Percentiles rank a stretch among this genome's conserved stretches.
Evolutionary conservation across 257 asterid species (phyloP).

Genomic region (Jaltomata sinuosa): DNA sequence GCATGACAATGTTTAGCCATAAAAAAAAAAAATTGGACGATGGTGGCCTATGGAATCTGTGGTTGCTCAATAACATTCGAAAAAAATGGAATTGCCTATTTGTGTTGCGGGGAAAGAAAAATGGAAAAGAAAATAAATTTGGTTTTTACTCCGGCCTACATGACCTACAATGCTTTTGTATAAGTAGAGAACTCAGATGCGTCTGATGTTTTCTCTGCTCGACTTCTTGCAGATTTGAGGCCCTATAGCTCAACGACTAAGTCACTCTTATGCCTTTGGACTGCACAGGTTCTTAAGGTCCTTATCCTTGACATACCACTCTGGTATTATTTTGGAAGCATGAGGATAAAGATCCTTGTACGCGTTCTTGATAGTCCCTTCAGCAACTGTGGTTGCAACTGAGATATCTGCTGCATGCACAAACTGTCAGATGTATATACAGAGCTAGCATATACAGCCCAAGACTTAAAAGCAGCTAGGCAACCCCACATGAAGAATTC

Average conservation of each 20-base stretch:
- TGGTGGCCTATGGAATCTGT: background rate
- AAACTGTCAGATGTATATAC: background rate
- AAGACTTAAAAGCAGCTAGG: background rate
- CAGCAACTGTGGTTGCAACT: constrained; percentile 73
- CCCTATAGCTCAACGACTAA: background rate
- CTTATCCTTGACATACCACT: constrained; percentile 64
- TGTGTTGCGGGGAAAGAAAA: background rate
- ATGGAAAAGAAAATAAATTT: background rate
- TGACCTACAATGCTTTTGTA: background rate
- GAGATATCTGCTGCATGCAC: constrained; percentile 55
- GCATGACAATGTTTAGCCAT: background rate
- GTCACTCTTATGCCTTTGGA: constrained; percentile 30
- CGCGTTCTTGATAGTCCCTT: constrained; percentile 83
- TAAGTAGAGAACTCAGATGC: background rate
- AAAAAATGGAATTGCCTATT: background rate
- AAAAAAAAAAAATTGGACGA: background rate
- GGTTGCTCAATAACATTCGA: background rate
- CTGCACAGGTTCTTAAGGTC: constrained; percentile 61
- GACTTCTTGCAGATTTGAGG: background rate
- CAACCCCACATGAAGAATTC: background rate
- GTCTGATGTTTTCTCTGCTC: background rate
- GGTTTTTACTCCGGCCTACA: background rate
- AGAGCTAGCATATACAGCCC: background rate
- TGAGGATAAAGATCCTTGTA: constrained; percentile 75
- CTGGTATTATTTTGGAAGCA: constrained; percentile 64